A percentile compares a stretch with the other conserved stretches of the same genome.
Conservation (phyloP, 2,329 filamentous ascomycete genomes). For the Botrytis pseudocinerea region DNA sequence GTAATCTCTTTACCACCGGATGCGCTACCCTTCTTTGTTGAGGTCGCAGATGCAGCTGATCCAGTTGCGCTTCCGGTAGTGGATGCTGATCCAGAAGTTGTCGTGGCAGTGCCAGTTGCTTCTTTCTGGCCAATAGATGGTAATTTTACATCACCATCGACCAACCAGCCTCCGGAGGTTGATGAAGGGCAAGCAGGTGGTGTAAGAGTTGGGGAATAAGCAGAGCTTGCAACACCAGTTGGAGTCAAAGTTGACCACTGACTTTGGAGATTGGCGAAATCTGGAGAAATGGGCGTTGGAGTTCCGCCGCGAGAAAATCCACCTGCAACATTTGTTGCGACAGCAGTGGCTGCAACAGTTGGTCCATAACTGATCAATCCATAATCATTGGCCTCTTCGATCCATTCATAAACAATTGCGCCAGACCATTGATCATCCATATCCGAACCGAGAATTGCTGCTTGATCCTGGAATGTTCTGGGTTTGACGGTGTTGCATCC, state of each 20-base stretch:
- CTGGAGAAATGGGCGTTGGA: conserved; percentile 70
- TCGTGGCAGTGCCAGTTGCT: conserved; percentile 35
- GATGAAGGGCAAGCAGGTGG: conserved; percentile 70
- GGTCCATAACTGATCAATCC: conserved; percentile 76
- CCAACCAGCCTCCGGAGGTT: conserved; percentile 69
- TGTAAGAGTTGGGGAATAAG: conserved; percentile 64
- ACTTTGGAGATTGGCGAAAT: conserved; percentile 74
- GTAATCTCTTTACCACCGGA: conserved; percentile 50
- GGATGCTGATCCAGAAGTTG: conserved; percentile 40
- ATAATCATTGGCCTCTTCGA: conserved; percentile 80
- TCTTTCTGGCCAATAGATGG: conserved; percentile 60
- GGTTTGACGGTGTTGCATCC: conserved; percentile 71
- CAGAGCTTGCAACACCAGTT: conserved; percentile 63
- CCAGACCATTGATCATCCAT: conserved; percentile 75
- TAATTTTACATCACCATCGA: conserved; percentile 67
- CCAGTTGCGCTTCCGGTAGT: conserved; percentile 37
- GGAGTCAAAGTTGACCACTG: conserved; percentile 75
- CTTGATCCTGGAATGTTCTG: conserved; percentile 69
- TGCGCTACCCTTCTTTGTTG: conserved; percentile 45
- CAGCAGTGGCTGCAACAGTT: conserved; percentile 52
- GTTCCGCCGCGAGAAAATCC: conserved; percentile 71
- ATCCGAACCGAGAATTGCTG: conserved; percentile 70
- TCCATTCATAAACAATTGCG: conserved; percentile 87
- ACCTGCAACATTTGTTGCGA: conserved; percentile 58
- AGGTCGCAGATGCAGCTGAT: conserved; percentile 42